Evolutionary conservation across 345 rosid genomes (phyloP).

Genomic region (Syzygium grande): DNA sequence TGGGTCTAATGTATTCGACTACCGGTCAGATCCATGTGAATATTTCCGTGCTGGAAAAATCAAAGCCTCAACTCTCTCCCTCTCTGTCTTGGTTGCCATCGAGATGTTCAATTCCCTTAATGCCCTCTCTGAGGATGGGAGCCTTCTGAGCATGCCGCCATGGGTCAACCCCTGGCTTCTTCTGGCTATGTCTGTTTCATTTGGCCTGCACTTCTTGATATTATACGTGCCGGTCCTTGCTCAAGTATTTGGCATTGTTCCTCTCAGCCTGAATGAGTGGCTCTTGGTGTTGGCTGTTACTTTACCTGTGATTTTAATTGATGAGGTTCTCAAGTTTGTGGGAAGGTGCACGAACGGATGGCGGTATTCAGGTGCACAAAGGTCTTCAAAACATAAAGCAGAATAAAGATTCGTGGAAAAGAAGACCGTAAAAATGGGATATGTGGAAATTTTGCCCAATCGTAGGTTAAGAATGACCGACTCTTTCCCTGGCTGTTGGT

Average conservation of each 20-base stretch:
- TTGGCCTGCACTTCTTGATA: constrained; percentile 79
- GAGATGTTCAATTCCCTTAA: constrained; percentile 98
- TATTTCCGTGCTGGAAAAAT: constrained; percentile 80
- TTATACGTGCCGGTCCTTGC: constrained; percentile 87
- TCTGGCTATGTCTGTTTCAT: constrained; percentile 74
- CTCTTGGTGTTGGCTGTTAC: constrained; percentile 71
- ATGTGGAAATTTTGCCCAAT: neutral
- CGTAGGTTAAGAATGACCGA: neutral
- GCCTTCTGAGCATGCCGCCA: constrained; percentile 88
- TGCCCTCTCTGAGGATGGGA: constrained; percentile 85
- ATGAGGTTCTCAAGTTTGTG: constrained; percentile 69
- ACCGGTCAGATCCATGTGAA: constrained; percentile 65
- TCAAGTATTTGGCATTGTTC: constrained; percentile 71
- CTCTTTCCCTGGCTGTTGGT: neutral
- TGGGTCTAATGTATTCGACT: constrained; percentile 42
- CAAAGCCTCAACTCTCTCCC: constrained; percentile 87
- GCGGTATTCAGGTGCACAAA: constrained; percentile 21
- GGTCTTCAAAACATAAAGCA: constrained; percentile 41
- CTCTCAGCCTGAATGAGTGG: constrained; percentile 84
- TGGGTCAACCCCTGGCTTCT: constrained; percentile 94
- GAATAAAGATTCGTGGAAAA: constrained; percentile 24
- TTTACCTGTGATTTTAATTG: constrained; percentile 78
- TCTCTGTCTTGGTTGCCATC: constrained; percentile 83
- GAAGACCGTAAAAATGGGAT: neutral
- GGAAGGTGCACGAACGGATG: constrained; percentile 56